Base-by-base conservation (phyloP, 176 grass and related monocot species). In the Carex littledalei region DNA sequence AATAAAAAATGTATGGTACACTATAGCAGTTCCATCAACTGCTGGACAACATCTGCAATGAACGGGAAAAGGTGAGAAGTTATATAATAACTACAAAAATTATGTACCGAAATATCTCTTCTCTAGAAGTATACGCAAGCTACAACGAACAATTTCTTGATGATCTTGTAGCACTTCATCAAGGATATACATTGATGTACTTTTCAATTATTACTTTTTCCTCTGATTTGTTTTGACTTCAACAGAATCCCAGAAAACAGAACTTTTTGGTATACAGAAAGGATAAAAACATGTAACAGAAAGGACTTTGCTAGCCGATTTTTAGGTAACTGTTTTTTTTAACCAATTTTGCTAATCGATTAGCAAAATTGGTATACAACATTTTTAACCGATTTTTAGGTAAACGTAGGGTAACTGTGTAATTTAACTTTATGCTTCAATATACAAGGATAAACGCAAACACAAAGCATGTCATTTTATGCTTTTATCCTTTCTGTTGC, bases 21-120 rank as follows among this genome's bases (percentile, higher is more conserved):
- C 82, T 91, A 94, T 71, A 88, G 81, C 47, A 97, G 67, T 88
- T 97, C 94, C 88, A 82, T 94, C 88, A 97, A 89, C 82, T 97
- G 91, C 53, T 92, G 91, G 45, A 87, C 94, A 84, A 97, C 84
- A 92, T 94, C 94, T 97, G 90, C 88, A 89, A 84, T 81, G n/a
- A 84, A 83, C 8, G 7, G n/a, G 8, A 60, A 67, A 58, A 69
- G 85, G 69, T 34, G 7, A 77, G 60, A 50, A 63, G 49, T 32
- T 56, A 24, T 20, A 52, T 21, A 52, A 52, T 74, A 49, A 18
- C 17, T 6, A 21, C 7, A 74, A 70, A 70, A 56, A 56, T 54
- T 29, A 55, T 21, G 18, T 8, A 69, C 31, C 2, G 18, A 18
- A n/a, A 20, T 41, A 12, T 54, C 6, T 77, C 14, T 4, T 24